Conservation (phyloP, 1,139 yeast genomes). For the Citeromyces hawaiiensis region DNA sequence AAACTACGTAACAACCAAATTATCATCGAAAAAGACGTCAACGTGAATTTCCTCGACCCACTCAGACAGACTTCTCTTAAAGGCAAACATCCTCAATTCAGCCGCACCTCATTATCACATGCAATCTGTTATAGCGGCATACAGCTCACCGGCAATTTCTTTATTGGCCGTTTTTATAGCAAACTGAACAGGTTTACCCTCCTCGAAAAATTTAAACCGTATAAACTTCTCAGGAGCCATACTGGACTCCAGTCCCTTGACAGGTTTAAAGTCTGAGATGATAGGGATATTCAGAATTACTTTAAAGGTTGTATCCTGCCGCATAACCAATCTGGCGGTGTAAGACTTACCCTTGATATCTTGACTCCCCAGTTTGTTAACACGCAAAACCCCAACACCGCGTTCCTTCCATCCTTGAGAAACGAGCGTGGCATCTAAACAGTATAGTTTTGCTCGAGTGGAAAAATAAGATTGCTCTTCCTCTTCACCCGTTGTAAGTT, state of each 20-base stretch:
- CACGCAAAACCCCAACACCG: slow-evolving; percentile 78
- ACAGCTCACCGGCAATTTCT: slow-evolving; percentile 46
- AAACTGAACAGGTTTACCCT: slow-evolving; percentile 64
- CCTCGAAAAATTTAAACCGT: slow-evolving; percentile 30
- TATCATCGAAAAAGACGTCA: no score
- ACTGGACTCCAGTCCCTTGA: slow-evolving; percentile 79
- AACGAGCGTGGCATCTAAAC: slow-evolving; percentile 49
- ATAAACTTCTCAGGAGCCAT: slow-evolving; percentile 66
- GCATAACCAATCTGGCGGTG: slow-evolving; percentile 64
- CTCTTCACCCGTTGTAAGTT: slow-evolving; percentile 82
- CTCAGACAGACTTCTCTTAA: no score
- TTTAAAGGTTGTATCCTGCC: slow-evolving; percentile 76
- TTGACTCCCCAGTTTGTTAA: slow-evolving; percentile 35
- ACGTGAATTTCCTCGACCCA: no score
- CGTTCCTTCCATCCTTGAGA: slow-evolving; percentile 89
- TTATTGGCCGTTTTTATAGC: slow-evolving; percentile 61
- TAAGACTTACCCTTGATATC: slow-evolving; percentile 9
- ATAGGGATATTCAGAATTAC: slow-evolving; percentile 73
- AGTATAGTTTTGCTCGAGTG: slow-evolving; percentile 70
- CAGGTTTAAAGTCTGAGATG: slow-evolving; percentile 37
- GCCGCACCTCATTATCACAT: slow-evolving; percentile 6
- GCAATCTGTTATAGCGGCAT: slow-evolving; percentile 29
- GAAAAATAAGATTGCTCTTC: slow-evolving; percentile 58
- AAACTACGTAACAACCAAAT: no score
- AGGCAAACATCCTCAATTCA: no score